Base-by-base conservation (phyloP, 2,329 filamentous ascomycete species). In the Cordyceps pruinosa region DNA sequence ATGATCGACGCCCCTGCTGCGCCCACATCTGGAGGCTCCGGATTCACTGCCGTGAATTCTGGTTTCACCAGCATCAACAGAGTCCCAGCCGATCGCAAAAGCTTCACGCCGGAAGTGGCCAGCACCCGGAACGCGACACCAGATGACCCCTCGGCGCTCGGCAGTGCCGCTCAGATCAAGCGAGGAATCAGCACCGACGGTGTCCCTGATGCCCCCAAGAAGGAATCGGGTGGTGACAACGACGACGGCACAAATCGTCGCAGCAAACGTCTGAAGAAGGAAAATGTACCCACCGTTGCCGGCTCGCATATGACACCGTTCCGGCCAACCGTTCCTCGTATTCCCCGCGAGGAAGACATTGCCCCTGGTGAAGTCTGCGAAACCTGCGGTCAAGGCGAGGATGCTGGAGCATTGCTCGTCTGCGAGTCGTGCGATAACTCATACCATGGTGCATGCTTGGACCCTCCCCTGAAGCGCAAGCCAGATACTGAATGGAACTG, bases 261-360 rank as follows among this genome's bases (percentile, higher is more conserved):
- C 58, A 97, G 92, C 72, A 99, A 99, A 75, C 85, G 94, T 44
- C 78, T 96, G 13, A 96, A 94, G 72, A 96, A 95, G 59, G 82
- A 84, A 72, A 76, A 78, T 44, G 82, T 86, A 35, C 90, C 93
- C 44, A 96, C 90, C 34, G 90, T 99, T 63, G 91, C 91, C 62
- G 94, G 94, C 56, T 97, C 93, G 53, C 91, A 97, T 73, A 97
- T 97, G 91, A 94, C 90, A 60, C 84, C 93, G 66, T 91, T 96
- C 68, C 89, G 93, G 54, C 90, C 93, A 57, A 86, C 88, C 26
- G 86, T 86, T 17, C 89, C 87, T 19, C 82, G 84, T 61, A 77
- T 85, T 59, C 78, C 80, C 21, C 77, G 81, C 56, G 82, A 84
- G 57, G 81, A 84, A 57, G 61, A 70, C 25, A 64, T 69, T 10